Evolutionary conservation across 2,329 filamentous ascomycete species (phyloP).

Genomic region (Hypoxylon rubiginosum): DNA sequence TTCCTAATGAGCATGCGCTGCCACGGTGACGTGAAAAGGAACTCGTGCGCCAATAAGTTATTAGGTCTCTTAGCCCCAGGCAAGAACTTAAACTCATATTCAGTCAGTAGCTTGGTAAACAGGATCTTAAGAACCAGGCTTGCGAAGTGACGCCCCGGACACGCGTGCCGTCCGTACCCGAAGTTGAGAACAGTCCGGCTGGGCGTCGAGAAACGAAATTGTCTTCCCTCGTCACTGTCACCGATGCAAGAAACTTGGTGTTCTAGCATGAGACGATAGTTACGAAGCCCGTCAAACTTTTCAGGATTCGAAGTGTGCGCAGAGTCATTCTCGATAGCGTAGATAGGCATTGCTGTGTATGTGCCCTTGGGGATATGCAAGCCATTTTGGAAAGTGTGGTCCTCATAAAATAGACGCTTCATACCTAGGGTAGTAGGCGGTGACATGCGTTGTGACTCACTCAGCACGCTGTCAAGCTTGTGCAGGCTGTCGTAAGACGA

Average conservation of each 20-base stretch:
- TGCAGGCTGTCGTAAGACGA: conserved; percentile 28
- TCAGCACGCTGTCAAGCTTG: conserved; percentile 32
- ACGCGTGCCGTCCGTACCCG: conserved; percentile 54
- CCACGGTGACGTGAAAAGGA: conserved; percentile 42
- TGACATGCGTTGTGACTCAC: conserved; percentile 29
- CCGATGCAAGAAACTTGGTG: not conserved
- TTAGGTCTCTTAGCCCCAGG: conserved; percentile 38
- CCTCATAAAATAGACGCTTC: too few relatives aligned
- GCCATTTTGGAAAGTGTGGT: conserved; percentile 13
- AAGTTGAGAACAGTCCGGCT: conserved; percentile 51
- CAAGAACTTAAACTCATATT: conserved; percentile 49
- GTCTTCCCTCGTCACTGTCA: not conserved
- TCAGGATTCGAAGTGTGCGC: conserved; percentile 47
- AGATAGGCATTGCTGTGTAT: conserved; percentile 34
- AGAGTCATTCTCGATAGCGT: conserved; percentile 50
- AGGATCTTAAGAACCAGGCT: conserved; percentile 50
- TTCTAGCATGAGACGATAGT: conserved; percentile 38
- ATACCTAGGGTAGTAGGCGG: conserved; percentile 14
- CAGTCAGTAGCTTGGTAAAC: conserved; percentile 45
- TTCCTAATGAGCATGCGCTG: conserved; percentile 30
- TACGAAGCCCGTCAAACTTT: conserved; percentile 53
- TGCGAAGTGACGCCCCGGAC: conserved; percentile 53
- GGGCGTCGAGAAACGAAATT: conserved; percentile 42
- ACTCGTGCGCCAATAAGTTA: conserved; percentile 45
- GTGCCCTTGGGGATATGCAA: conserved; percentile 12